These are phyloP conservation scores for Kwoniella dendrophila DNA, from an alignment of 768 basidiomycete species.

Conservation along the genomic window DNA sequence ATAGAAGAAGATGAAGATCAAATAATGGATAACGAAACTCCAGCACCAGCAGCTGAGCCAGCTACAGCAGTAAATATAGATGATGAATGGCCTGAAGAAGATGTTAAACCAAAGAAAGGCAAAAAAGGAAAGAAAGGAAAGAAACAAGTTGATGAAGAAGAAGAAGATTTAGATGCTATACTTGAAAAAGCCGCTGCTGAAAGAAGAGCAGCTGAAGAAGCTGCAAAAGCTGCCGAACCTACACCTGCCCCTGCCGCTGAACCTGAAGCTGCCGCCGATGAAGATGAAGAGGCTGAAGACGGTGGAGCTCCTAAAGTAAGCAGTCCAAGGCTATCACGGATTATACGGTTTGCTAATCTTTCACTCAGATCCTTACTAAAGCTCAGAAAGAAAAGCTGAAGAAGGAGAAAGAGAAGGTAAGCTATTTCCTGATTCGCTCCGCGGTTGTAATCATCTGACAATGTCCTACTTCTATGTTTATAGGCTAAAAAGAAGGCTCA, in stretches of 20 bases:
- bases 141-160: slow-evolving; percentile 27
- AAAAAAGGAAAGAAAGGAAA: slow-evolving; percentile 49
- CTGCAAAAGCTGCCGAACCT: slow-evolving; percentile 9
- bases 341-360: no score
- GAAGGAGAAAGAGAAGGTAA: slow-evolving; percentile 93
- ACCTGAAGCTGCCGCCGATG: slow-evolving; percentile 40
- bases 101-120: slow-evolving; percentile 59
- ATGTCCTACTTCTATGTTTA: slow-evolving; percentile 21
- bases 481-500: slow-evolving; percentile 95
- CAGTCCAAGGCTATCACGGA: not conserved
- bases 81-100: slow-evolving; percentile 74
- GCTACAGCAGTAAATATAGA: slow-evolving; percentile 55
- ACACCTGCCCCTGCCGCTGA: slow-evolving; percentile 20
- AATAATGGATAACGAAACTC: slow-evolving; percentile 17
- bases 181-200: slow-evolving; percentile 27
- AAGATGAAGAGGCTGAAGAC: slow-evolving; percentile 39
- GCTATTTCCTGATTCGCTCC: not conserved
- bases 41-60: slow-evolving; percentile 10
- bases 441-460: not conserved
- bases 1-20: slow-evolving; percentile 33
- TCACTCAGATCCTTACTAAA: slow-evolving; percentile 82
- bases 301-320: slow-evolving; percentile 61
- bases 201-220: slow-evolving; percentile 22
- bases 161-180: slow-evolving; percentile 27
- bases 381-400: slow-evolving; percentile 96